Evolutionary conservation across 139 green algal genomes (phyloP), one percentile per base, ranked within the genome.

Genomic region (Chlamydomonas applanata): DNA sequence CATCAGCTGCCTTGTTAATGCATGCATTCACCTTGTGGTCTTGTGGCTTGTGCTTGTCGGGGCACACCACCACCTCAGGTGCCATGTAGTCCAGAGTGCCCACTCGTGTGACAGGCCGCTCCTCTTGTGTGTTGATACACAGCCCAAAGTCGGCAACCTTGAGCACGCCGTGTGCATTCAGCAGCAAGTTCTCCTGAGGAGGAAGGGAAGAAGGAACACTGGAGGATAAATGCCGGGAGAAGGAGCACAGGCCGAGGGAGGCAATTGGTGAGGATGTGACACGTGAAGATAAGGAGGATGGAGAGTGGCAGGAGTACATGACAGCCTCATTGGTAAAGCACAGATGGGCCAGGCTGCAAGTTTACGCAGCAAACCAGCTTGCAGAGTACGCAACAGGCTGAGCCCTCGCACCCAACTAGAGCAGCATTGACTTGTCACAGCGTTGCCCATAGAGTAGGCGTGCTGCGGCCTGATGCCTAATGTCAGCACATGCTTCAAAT

Each of bases 41-140:
- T 24, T 69, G 70, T 2, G 66, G 74, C 44, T 56, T 30, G 44
- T 75, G 74, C 73, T 83, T 83, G 57, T 82, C 81, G 24, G 80
- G 81, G 54, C 81, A 82, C 49, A 82, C 60, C 40, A 83, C 75
- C 60, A 76, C 78, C 66, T 82, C 73, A 70, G 73, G 79, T 16
- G 29, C 27, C 33, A 73, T 52, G 22, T 78, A 84, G 69, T 92
- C 82, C 11, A 90, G 81, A 20, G 84, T 91, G n/a, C 82, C 85
- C 30, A 88, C 87, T 2, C 83, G 74, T 0, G 86, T 87, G n/a
- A 91, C 86, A 17, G 83, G 86, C 5, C 74, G 65, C 71, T 88
- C 20, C 19, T 65, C 11, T 89, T 89, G 68, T 86, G 80, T 87
- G 53, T 61, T 25, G 53, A 27, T 25, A n/a, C 44, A 20, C 35